Evolutionary conservation across 345 rosid species (phyloP), one percentile per base, ranked within the genome.

Genomic region (Aquilaria yunnanensis): DNA sequence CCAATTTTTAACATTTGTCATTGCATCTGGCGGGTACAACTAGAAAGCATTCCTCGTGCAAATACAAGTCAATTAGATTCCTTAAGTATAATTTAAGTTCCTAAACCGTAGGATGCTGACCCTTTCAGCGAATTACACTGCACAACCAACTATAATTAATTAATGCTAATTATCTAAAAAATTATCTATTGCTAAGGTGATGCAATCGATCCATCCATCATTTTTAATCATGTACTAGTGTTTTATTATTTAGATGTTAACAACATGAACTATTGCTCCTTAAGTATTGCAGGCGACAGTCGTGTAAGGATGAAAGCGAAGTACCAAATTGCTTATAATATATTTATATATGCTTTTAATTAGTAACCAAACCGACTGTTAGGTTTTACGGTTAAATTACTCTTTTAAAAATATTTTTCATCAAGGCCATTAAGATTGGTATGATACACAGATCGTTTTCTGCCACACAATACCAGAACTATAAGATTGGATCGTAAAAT

Each of bases 61-160:
- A 69, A 58, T 62, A 49, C 32, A 73, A 64, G 78, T 71, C 79
- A 71, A 73, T 41, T 56, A 70, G 79, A 80, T 83, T 80, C 87
- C 81, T 67, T 72, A 6, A 11, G 60, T 57, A 63, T 57, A 65
- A 63, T 60, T 60, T 47, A 64, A 66, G 49, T 67, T 74, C 76
- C 60, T 65, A 62, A 34, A 12, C 59, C 53, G 58, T 33, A 32
- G 60, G 81, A 33, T 45, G 69, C 46, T 77, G 75, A 67, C 80
- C 30, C 63, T 30, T 64, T 67, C 60, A 70, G 61, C 54, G 63
- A 72, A 51, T 54, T 74, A 67, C 10, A 58, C 12, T 34, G n/a
- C 16, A 6, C 16, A 10, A 14, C 14, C 55, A 52, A 9, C 9
- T 52, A 9, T 16, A 9, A 14, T 37, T 37, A 37, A 37, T 37